Evolutionary conservation across 2,329 filamentous ascomycete species (phyloP), one percentile per base, ranked within the genome.

Genomic region (Fragosphaeria purpurea): DNA sequence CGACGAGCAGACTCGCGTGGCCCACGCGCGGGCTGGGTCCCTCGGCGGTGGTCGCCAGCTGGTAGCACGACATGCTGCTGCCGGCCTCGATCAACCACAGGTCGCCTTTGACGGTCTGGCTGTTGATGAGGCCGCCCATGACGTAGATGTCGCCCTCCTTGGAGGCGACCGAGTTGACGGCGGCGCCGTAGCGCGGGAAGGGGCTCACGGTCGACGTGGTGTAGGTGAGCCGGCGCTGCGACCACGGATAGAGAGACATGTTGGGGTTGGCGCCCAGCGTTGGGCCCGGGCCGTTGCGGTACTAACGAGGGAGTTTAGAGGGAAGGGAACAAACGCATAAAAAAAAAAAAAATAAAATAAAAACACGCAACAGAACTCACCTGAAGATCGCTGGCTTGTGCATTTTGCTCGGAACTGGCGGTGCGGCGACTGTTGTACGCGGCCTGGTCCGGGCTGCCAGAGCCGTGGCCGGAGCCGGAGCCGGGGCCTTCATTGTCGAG

Each of bases 101-200:
- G 69, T 98, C 93, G 45, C 93, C 93, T 65, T 96, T 96, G 43
- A 97, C 93, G 3, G 88, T 95, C 39, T 89, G 87, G 58, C 91
- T 91, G 63, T 95, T 91, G 61, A 98, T 91, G 54, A 98, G 70
- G 47, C 93, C 93, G 56, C 93, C 93, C 90, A 98, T 97, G 62
- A 98, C 77, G 62, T 97, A 98, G 51, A 98, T 86, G 60, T 95
- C 88, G 53, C 94, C 94, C 67, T 98, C 93, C 69, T 97, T 97
- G 40, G 90, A 96, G 31, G 90, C 86, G 12, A 85, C 77, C 0
- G 89, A 80, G 66, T 98, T 98, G 65, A 96, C 91, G 6, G 94
- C 93, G 47, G 94, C 89, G 64, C 93, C 93, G 76, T 98, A 98
- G 65, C 93, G 83, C 11, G 93, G 93, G 60, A 98, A 98, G 0